Base-by-base conservation (phyloP, 2,329 filamentous ascomycete species). In the Nothophoma quercina region DNA sequence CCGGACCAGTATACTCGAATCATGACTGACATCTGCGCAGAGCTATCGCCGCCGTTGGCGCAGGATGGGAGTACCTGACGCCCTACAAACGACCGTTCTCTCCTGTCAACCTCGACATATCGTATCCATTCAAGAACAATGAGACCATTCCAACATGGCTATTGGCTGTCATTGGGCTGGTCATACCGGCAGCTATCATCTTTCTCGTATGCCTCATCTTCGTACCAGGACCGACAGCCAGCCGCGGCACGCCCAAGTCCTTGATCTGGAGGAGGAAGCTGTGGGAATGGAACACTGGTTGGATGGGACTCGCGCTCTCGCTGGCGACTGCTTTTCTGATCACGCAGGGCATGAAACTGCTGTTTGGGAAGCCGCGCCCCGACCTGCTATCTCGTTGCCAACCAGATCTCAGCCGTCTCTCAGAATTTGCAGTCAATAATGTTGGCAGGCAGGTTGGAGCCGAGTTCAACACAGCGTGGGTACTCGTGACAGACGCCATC, bases 211-310 rank as follows among this genome's bases (percentile, higher is more conserved):
- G 85, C 32, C 74, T 96, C 13, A 53, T 85, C 8, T 75, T 93
- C 61, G 85, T 95, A 1, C 91, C 91, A 1, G 90, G 89, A 3
- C 82, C 84, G 5, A 87, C 86, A 1, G 86, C 88, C 1, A 82
- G 84, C 13, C 79, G 79, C 33, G 81, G 82, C 16, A 87, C 88
- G 0, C 85, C 89, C 1, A 82, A 81, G 58, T 74, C 81, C 4
- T 75, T 90, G 46, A 80, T 93, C 35, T 92, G 90, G 87, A 85
- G 84, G 69, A 84, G 90, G 60, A 96, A 95, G 76, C 73, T 96
- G 1, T 97, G 93, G 92, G 93, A 97, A 73, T 86, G 90, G 72
- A 91, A 97, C 70, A 86, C 86, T 2, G 92, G 90, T 52, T 91
- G 88, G 85, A 85, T 96, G 65, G 93, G 93, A 0, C 81, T 96